phyloP scores from a whole-genome alignment of 306 rosid genomes.

The Lathyrus tuberosus region DNA sequence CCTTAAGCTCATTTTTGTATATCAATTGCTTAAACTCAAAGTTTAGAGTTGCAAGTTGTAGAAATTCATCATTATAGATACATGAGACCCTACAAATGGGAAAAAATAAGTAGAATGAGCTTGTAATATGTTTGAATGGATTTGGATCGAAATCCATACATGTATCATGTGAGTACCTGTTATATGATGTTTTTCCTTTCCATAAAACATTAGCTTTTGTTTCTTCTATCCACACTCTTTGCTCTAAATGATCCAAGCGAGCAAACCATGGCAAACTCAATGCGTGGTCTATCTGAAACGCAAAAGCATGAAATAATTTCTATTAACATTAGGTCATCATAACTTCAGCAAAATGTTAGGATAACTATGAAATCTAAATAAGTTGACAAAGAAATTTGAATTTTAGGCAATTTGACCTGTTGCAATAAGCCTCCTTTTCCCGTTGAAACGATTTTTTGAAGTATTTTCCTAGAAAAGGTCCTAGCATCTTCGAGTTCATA shows the following conservation, averaged over 20 bases:
- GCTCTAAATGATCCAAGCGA: conserved; percentile 64
- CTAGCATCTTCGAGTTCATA: conserved; percentile 45
- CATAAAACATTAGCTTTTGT: conserved; percentile 43
- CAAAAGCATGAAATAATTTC: not conserved
- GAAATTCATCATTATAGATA: conserved; percentile 35
- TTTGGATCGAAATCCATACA: not conserved
- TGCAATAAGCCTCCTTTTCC: not conserved
- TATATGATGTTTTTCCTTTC: conserved; percentile 47
- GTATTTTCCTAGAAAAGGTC: conserved; percentile 40
- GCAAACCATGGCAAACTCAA: conserved; percentile 58
- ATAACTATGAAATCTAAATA: no score
- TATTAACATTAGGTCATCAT: no score
- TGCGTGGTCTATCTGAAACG: conserved; percentile 51
- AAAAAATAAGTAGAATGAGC: not conserved
- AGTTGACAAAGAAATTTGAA: not conserved
- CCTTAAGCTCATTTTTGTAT: conserved; percentile 50
- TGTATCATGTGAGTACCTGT: conserved; percentile 34
- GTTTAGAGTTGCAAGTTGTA: conserved; percentile 49
- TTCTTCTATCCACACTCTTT: conserved; percentile 59
- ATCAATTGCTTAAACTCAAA: conserved; percentile 47
- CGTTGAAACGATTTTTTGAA: conserved; percentile 25
- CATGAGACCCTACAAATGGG: conserved; percentile 39
- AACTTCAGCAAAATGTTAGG: no score
- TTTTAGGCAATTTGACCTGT: not conserved
- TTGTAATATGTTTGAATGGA: not conserved